A percentile compares a stretch with the other conserved stretches of the same genome.
Conservation (phyloP, 148 eudicot genomes). For the Cornus suecica region DNA sequence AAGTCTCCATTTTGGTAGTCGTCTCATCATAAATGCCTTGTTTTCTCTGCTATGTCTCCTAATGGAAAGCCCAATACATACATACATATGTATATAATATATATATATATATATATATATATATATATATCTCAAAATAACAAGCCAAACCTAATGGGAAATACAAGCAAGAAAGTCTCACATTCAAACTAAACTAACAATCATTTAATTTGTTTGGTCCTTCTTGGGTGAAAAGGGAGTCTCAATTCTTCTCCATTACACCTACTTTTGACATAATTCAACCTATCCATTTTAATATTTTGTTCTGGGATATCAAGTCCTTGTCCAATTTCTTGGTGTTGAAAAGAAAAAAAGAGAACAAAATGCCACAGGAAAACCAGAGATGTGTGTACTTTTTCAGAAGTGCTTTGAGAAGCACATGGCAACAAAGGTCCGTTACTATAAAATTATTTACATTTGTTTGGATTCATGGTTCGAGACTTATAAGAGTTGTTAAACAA, state of each 20-base stretch:
- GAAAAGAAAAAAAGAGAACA: background rate
- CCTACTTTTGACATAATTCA: slow-evolving; percentile 16
- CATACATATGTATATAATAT: too few species aligned
- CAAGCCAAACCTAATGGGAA: slow-evolving; percentile 2
- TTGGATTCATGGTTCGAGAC: too few species aligned
- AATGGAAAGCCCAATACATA: background rate
- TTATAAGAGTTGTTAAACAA: background rate
- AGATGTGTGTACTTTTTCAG: too few species aligned
- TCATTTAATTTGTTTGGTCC: slow-evolving; percentile 14
- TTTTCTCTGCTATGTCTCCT: background rate
- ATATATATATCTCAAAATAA: background rate
- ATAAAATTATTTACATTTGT: too few species aligned
- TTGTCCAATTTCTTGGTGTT: background rate
- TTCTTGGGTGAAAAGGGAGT: background rate
- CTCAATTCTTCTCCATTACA: slow-evolving; percentile 6
- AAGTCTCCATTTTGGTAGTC: background rate
- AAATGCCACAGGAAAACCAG: background rate
- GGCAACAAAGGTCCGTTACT: too few species aligned
- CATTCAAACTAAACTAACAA: slow-evolving; percentile 1
- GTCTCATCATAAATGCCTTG: too few species aligned
- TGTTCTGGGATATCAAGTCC: background rate
- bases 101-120: too few species aligned
- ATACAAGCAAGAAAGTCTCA: slow-evolving; percentile 3
- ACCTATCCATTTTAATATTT: slow-evolving; percentile 4
- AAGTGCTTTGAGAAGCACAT: too few species aligned